Evolutionary conservation across 352 stramenopile genomes (phyloP), one percentile per base, ranked within the genome.

Genomic region (Pythium plurisporium): DNA sequence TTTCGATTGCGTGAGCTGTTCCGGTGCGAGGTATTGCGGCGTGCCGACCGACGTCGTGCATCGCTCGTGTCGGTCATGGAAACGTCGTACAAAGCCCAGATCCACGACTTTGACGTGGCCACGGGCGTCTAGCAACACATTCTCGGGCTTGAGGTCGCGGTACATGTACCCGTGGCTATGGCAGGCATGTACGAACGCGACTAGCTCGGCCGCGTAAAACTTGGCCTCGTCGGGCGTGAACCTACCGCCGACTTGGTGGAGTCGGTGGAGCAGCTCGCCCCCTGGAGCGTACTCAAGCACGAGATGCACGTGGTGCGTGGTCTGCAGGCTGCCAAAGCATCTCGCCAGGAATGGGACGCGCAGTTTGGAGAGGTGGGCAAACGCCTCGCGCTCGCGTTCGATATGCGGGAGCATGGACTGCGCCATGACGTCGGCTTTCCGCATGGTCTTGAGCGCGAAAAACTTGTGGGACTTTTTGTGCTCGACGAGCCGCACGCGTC

Each of bases 81-180:
- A 40, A 17, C 62, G 55, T 48, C 86, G 85, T 36, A 72, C 63
- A 55, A 92, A 89, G 2, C 82, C 80, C 34, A 90, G 75, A 56
- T 93, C 82, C 0, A 89, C 70, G 31, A 91, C 72, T 42, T 76
- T 82, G 41, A 91, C 53, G 55, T 93, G 79, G 1, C 82, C 82
- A 5, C 50, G 34, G 3, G 72, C 68, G 41, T 93, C 82, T 38
- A 97, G 63, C 52, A 97, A 51, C 43, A 97, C 76, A 59, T 97
- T 97, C 49, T 96, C 86, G 4, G 88, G 88, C 67, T 97, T 96
- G 31, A 97, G 69, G 45, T 97, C 87, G 8, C 86, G 72, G 64
- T 95, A 96, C 65, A 96, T 89, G 49, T 72, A 86, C 14, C 69
- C 65, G 26, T 82, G 70, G 2, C 27, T 22, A 31, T 91, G 82